A percentile compares a stretch with the other conserved stretches of the same genome.
Conservation (phyloP, 148 eudicot species). For the Spergularia marina region DNA sequence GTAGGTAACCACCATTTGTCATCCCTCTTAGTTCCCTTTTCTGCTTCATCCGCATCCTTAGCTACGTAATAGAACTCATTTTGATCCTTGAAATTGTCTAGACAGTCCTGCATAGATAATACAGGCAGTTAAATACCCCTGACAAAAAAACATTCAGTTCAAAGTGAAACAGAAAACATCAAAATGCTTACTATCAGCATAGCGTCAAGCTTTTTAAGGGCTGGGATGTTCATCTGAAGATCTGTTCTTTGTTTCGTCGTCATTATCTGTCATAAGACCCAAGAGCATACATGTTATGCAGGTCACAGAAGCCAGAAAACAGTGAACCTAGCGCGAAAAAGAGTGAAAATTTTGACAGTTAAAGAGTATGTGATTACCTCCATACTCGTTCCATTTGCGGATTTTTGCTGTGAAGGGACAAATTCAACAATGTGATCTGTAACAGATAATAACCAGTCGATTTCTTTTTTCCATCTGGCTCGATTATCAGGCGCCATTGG, state of each 20-base stretch:
- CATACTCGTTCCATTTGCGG: conserved; percentile 65
- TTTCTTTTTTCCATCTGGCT: conserved; percentile 72
- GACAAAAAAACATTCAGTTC: background rate
- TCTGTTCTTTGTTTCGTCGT: conserved; percentile 63
- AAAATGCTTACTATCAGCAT: conserved; percentile 64
- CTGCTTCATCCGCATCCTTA: conserved; percentile 43
- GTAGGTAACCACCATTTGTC: conserved; percentile 90
- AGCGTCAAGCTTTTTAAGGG: conserved; percentile 66
- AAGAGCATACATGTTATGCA: background rate
- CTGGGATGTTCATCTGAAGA: conserved; percentile 70
- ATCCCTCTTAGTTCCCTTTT: conserved; percentile 38
- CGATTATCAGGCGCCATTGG: conserved; percentile 64
- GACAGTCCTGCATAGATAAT: conserved; percentile 46
- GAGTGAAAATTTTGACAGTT: background rate
- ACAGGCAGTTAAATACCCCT: background rate
- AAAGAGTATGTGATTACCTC: conserved; percentile 41
- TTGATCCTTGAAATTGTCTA: conserved; percentile 69
- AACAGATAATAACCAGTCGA: conserved; percentile 78
- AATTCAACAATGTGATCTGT: conserved; percentile 78
- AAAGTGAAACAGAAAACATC: background rate
- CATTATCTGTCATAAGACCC: conserved; percentile 48
- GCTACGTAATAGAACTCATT: conserved; percentile 63
- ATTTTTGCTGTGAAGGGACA: conserved; percentile 57
- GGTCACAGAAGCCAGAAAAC: background rate
- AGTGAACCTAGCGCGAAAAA: too few relatives aligned